Evolutionary conservation across 2,329 filamentous ascomycete species (phyloP), one percentile per base, ranked within the genome.

Genomic region (Neofusicoccum sp.): DNA sequence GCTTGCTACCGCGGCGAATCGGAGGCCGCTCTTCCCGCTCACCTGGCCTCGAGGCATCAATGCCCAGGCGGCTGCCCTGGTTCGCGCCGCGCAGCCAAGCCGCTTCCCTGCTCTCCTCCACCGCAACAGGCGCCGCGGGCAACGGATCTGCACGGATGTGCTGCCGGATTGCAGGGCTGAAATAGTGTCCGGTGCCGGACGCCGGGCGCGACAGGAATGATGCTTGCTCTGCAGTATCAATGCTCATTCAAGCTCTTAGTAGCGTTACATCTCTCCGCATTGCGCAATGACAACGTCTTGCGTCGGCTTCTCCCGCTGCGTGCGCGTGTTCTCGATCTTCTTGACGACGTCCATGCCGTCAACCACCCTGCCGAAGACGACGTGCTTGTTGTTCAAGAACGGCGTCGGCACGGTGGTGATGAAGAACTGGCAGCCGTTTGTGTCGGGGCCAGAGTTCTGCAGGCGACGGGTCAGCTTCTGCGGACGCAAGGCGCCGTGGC

Each of bases 351-450:
- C 92, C 85, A 97, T 89, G 41, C 94, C 93, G 44, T 93, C 91
- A 48, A 92, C 83, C 1, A 98, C 94, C 75, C 91, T 89, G 56
- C 95, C 95, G 71, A 98, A 98, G 16, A 98, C 93, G 63, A 97
- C 93, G 76, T 99, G 95, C 79, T 98, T 98, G 73, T 85, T 86
- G 78, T 98, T 90, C 31, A 99, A 81, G 74, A 96, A 96, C 1
- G 92, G 92, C 0, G 94, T 95, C 4, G 90, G 84, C 1, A 90
- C 90, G 0, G 91, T 95, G 2, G 93, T 97, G 80, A 98, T 94
- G 83, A 99, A 99, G 83, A 99, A 99, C 74, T 98, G 95, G 64
- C 88, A 93, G 41, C 95, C 95, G 77, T 98, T 98, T 68, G 91
- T 94, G 78, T 97, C 90, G 61, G 91, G 90, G 1, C 94, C 94